Evolutionary conservation across 2,329 filamentous ascomycete genomes (phyloP).

Genomic region (Zopfia rhizophila): DNA sequence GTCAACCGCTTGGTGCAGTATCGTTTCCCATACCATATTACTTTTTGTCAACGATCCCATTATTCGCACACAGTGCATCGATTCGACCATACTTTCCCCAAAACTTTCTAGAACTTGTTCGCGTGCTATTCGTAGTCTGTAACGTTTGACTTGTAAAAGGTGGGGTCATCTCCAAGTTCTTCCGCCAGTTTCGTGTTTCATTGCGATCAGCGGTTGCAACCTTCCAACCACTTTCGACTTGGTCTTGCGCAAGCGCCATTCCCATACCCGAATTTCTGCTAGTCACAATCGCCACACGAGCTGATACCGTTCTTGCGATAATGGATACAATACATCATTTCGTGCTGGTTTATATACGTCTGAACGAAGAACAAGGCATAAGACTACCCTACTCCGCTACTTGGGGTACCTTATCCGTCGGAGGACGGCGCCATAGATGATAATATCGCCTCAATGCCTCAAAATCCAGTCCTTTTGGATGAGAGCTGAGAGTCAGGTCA

Average conservation of each 20-base stretch:
- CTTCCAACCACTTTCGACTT: conserved; percentile 37
- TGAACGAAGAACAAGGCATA: too few relatives aligned
- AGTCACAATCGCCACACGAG: conserved; percentile 39
- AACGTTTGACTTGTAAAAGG: conserved; percentile 35
- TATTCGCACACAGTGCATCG: conserved; percentile 63
- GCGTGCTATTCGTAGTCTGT: conserved; percentile 55
- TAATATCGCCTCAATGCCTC: too few relatives aligned
- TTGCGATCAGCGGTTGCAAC: conserved; percentile 42
- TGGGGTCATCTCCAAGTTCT: conserved; percentile 37
- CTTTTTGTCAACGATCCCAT: conserved; percentile 60
- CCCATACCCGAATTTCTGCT: conserved; percentile 43
- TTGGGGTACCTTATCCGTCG: too few relatives aligned
- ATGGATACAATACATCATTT: too few relatives aligned
- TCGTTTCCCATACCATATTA: background rate
- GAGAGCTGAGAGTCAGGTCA: too few relatives aligned
- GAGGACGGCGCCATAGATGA: too few relatives aligned
- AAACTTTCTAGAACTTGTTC: conserved; percentile 55
- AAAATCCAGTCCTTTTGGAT: too few relatives aligned
- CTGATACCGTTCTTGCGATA: conserved; percentile 21
- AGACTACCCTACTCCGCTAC: too few relatives aligned
- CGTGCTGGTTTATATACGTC: too few relatives aligned
- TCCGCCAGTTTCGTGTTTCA: conserved; percentile 32
- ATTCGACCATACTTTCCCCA: conserved; percentile 59
- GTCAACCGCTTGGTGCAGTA: conserved; percentile 1
- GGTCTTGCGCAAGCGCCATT: conserved; percentile 26